Base-by-base conservation (phyloP, 2,329 filamentous ascomycete species). In the Alternaria angustiovoidea region DNA sequence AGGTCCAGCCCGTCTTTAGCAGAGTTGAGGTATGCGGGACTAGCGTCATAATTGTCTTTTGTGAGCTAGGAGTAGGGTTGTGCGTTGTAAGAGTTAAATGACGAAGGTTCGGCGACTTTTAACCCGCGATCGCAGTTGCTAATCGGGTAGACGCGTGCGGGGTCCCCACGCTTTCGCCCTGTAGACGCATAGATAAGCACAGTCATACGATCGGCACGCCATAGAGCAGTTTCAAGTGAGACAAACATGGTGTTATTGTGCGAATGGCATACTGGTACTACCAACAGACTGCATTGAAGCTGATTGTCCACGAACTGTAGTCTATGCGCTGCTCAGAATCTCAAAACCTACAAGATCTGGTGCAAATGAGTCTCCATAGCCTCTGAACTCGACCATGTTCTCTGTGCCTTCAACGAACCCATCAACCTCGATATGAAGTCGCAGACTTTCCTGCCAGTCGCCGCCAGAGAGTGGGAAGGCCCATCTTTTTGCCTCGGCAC, bases 401-500 rank as follows among this genome's bases (percentile, higher is more conserved):
- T 46, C 54, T n/a, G 47, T 42, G 2, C 75, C 75, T 7, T 62
- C 44, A 1, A 59, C 47, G 39, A 76, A 75, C 1, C 74, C 74
- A 28, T 73, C 73, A 1, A 66, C 56, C 22, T 75, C 72, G 16
- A 76, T 63, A 3, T 62, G 38, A 18, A 77, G 46, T 2, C 68
- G 57, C 2, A 68, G 62, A 24, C 67, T 73, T 56, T 76, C 71
- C 7, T 73, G 73, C 79, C 80, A 81, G 34, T 80, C 68, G 3
- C 78, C 79, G 1, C 79, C 79, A 5, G 76, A 78, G 16, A 81
- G 58, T 1, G 80, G 80, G 57, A 81, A 79, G 0, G 75, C 68
- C 51, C 79, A 79, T 43, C 72, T 64, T 64, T 76, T 75, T 0
- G 74, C 68, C 22, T 64, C 47, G 0, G 71, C 75, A 2, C 75